A percentile compares a stretch with the other conserved stretches of the same genome.
These are phyloP conservation scores for Coemansia sp. DNA, from an alignment of 192 early-diverging fungal species.

Conservation along the genomic window DNA sequence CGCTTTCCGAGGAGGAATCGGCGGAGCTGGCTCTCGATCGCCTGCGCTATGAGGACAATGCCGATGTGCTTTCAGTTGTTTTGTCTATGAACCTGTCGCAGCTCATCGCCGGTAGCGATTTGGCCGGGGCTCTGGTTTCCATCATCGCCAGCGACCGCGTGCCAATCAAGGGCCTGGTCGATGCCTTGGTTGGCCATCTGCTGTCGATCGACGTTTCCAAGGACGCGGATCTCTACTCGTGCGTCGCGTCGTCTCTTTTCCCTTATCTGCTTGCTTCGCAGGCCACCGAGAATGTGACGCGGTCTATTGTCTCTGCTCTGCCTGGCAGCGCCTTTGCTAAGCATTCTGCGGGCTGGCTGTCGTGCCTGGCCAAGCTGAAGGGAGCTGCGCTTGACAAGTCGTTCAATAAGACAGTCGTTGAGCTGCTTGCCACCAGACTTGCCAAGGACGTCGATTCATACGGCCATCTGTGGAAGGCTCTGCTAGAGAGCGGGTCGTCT, in stretches of 20 bases:
- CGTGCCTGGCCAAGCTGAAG: slow-evolving; percentile 9
- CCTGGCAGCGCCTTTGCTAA: slow-evolving; percentile 12
- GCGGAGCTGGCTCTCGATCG: slow-evolving; percentile 24
- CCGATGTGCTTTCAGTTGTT: slow-evolving; percentile 22
- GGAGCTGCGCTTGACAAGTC: neutral
- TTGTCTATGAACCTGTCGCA: slow-evolving; percentile 23
- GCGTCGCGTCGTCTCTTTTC: slow-evolving; percentile 17
- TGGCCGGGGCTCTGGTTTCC: slow-evolving; percentile 22
- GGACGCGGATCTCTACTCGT: slow-evolving; percentile 10
- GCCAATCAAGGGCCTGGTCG: slow-evolving; percentile 8
- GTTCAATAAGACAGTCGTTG: slow-evolving; percentile 14
- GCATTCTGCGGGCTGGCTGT: slow-evolving; percentile 26
- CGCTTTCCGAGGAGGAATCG: slow-evolving; percentile 17
- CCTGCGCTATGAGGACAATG: slow-evolving; percentile 37
- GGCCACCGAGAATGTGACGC: slow-evolving; percentile 10
- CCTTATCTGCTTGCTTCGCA: slow-evolving; percentile 17
- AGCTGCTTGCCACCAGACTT: slow-evolving; percentile 17
- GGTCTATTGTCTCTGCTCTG: slow-evolving; percentile 3
- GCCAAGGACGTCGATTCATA: slow-evolving; percentile 6
- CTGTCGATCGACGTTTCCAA: slow-evolving; percentile 11
- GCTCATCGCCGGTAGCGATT: slow-evolving; percentile 7
- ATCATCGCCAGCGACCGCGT: slow-evolving; percentile 28
- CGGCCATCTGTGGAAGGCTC: slow-evolving; percentile 15
- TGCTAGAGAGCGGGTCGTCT: slow-evolving; percentile 10
- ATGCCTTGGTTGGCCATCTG: slow-evolving; percentile 10